These are phyloP conservation scores for Gossypium gossypioides DNA, from an alignment of 441 rosid species.

Conservation along the genomic window DNA sequence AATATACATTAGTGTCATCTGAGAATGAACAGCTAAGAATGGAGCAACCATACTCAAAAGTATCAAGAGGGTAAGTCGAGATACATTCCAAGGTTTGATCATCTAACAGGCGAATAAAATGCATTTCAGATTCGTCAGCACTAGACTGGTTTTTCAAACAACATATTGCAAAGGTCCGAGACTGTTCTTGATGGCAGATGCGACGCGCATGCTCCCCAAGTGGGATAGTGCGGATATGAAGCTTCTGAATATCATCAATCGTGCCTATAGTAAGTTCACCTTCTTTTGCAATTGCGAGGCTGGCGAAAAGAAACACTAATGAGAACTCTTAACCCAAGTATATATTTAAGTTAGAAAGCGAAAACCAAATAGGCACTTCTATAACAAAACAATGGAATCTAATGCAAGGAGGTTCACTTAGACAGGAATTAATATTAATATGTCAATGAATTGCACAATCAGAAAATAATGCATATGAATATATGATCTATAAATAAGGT, in stretches of 20 bases:
- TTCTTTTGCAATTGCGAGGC: constrained; percentile 94
- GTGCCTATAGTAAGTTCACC: constrained; percentile 97
- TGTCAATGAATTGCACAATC: not conserved
- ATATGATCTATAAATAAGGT: not conserved
- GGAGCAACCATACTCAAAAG: constrained; percentile 87
- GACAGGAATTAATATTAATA: not conserved
- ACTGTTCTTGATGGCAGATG: constrained; percentile 93
- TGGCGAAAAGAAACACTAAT: constrained; percentile 30
- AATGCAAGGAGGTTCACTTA: not conserved
- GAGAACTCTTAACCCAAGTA: constrained; percentile 14
- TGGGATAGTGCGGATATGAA: constrained; percentile 94
- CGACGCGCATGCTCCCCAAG: constrained; percentile 92
- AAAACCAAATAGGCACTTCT: not conserved
- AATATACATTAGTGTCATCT: constrained; percentile 71
- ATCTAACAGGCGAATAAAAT: constrained; percentile 77
- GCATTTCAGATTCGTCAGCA: constrained; percentile 77
- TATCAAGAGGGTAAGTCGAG: constrained; percentile 75
- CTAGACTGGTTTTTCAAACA: constrained; percentile 68
- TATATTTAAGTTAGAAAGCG: not conserved
- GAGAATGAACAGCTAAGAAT: constrained; percentile 87
- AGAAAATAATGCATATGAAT: not conserved
- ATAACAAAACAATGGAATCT: not conserved
- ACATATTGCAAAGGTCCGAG: constrained; percentile 86
- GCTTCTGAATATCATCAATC: constrained; percentile 97
- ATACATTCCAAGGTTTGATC: constrained; percentile 84